Percentiles rank a stretch among this genome's conserved stretches.
Evolutionary conservation across 768 basidiomycete species (phyloP).

Genomic region (Leccinum disarticulatum): DNA sequence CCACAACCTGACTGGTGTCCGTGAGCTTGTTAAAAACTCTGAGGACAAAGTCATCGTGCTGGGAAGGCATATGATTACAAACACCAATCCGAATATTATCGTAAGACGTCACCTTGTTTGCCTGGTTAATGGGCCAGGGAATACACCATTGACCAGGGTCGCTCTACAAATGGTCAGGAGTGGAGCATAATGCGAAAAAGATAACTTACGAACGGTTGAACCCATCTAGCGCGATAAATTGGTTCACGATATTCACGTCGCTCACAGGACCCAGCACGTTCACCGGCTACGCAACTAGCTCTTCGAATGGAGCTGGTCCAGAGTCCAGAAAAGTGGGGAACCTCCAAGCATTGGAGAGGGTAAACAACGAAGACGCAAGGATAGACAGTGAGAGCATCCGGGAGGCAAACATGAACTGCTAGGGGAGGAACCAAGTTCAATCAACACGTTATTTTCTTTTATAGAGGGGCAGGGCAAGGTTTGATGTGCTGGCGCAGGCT

Average conservation of each 20-base stretch:
- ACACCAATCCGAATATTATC: background rate
- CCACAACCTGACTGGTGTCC: background rate
- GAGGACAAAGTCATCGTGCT: constrained; percentile 41
- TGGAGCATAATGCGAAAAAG: background rate
- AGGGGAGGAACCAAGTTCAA: no score
- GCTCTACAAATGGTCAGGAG: constrained; percentile 30
- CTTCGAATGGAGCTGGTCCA: background rate
- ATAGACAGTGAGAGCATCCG: constrained; percentile 9
- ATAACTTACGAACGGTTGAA: constrained; percentile 38
- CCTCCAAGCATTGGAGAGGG: constrained; percentile 5
- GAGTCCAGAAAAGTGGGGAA: background rate
- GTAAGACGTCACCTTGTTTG: constrained; percentile 31
- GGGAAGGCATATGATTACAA: background rate
- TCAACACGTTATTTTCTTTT: background rate
- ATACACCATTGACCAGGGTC: constrained; percentile 42
- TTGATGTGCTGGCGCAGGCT: background rate
- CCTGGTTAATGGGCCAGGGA: constrained; percentile 46
- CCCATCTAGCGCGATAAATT: constrained; percentile 47
- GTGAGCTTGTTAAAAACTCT: constrained; percentile 39
- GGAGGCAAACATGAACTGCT: background rate
- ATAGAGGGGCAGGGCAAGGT: background rate
- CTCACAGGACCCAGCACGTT: constrained; percentile 20
- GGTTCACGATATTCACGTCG: constrained; percentile 38
- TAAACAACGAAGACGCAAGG: constrained; percentile 12
- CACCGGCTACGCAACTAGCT: background rate